phyloP scores from a whole-genome alignment of 2,329 filamentous ascomycete genomes.

The Tolypocladium amazonense region DNA sequence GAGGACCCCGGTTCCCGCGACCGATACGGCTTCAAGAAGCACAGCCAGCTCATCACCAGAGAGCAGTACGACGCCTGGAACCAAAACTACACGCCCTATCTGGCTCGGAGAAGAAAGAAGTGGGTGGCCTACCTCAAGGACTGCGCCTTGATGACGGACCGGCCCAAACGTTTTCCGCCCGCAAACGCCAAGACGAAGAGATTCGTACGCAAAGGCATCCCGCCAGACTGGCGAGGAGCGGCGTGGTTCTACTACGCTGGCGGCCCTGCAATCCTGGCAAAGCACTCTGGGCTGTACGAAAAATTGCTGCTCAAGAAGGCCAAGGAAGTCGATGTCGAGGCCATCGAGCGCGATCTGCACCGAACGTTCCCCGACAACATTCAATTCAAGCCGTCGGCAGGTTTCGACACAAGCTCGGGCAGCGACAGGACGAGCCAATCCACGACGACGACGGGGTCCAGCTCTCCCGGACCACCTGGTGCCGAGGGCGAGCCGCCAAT shows the following conservation, averaged over 20 bases:
- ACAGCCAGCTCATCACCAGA: conserved; percentile 65
- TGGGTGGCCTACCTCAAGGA: conserved; percentile 73
- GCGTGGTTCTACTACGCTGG: conserved; percentile 97
- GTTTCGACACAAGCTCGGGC: conserved; percentile 18
- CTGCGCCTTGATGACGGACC: conserved; percentile 58
- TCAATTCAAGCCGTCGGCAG: conserved; percentile 62
- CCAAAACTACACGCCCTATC: conserved; percentile 60
- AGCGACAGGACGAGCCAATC: conserved; percentile 24
- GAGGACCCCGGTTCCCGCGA: conserved; percentile 52
- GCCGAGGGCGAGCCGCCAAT: conserved; percentile 58
- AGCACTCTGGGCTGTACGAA: conserved; percentile 68
- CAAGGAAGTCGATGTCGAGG: conserved; percentile 67
- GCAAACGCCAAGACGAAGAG: conserved; percentile 76
- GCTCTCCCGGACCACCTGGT: conserved; percentile 18
- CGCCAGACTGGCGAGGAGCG: conserved; percentile 85
- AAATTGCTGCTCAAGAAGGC: conserved; percentile 54
- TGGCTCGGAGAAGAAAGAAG: conserved; percentile 66
- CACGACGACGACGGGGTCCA: conserved; percentile 21
- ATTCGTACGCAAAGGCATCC: conserved; percentile 87
- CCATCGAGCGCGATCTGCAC: conserved; percentile 88
- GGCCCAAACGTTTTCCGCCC: conserved; percentile 68
- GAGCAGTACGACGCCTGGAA: conserved; percentile 80
- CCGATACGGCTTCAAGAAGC: conserved; percentile 87
- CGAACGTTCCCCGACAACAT: conserved; percentile 93
- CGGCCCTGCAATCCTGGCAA: conserved; percentile 66